Base-by-base conservation (phyloP, 805 yeast species). In the Candida ovalis region DNA sequence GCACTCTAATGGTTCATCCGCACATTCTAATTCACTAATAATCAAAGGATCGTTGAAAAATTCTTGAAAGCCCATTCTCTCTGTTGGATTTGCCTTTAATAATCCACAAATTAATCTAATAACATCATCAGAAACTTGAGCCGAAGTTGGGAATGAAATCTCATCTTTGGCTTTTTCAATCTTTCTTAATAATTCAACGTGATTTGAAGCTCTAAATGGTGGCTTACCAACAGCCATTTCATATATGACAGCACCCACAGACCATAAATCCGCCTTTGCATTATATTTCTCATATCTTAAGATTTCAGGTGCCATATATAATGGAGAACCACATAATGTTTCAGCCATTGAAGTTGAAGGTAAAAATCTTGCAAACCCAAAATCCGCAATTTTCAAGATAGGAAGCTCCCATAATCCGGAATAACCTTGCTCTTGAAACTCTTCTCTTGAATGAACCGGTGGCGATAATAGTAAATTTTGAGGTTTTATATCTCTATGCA, bases 261-360 rank as follows among this genome's bases (percentile, higher is more conserved):
- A 90, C 99, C 99, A 94, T 54, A 94, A 69, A 64, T 94, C 99
- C 0, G 97, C 98, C 64, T 90, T 91, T 4, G 98, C 99, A 57
- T 91, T 90, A 70, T 94, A 94, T 68, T 90, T 94, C 64, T 94
- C 97, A 62, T 88, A 91, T 53, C 96, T 76, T 57, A 94, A 72
- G 42, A 94, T 94, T 69, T 94, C 99, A 0, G 99, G 99, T 0
- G 99, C 99, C 99, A 94, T 94, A 68, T 94, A 94, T 40, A 94
- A 76, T 3, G 99, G 99, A 10, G 96, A 88, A 1, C 99, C 99
- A 74, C 99, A 94, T 56, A 94, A 73, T 1, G 99, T 94, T 64
- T 94, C 99, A 1, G 98, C 98, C 80, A 94, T 75, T 1, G 96
- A 84, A 1, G 97, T 86, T 43, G 87, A 82, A 6, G 99, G 99